Base-by-base conservation (phyloP, 768 basidiomycete genomes). In the Exsudoporus frostii region DNA sequence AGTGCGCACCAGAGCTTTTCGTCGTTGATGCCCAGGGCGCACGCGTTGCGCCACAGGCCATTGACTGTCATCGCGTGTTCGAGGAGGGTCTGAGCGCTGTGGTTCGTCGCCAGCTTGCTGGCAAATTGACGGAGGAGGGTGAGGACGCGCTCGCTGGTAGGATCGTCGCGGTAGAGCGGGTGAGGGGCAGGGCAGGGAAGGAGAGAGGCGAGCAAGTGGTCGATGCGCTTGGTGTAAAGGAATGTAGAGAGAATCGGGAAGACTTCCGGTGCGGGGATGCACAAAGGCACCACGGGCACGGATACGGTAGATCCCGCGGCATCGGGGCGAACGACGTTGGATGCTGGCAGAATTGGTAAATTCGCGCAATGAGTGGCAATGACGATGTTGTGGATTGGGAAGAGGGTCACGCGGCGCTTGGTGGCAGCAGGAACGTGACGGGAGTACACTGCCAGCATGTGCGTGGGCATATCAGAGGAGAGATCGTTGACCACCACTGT, bases 251-350 rank as follows among this genome's bases (percentile, higher is more conserved):
- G 74, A 30, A 82, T 69, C 9, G 81, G 71, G 71, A 90, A 91
- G 0, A 87, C 81, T 2, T 79, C 77, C 0, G 87, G 82, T 2
- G 86, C 84, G 2, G 90, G 90, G 13, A 92, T 75, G 38, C 80
- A 75, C 59, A 92, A 70, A 2, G 83, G 84, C 13, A 90, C 74
- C 17, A 92, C 80, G 20, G 90, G 89, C 5, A 92, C 25, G 1
- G 59, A 55, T 0, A 68, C 30, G 2, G 58, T 60, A 13, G 65
- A 57, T 7, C 68, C 70, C 2, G 51, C n/a, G 0, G 17, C 17
- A 0, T 52, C 57, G 0, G 61, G 64, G 27, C 48, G 36, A 9
- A 15, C 15, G 10, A 70, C 49, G 8, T 48, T 29, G 3, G 68
- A 58, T 0, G 42, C 5, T 0, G 70, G 62, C 0, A 68, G 55